Evolutionary conservation across 2,329 filamentous ascomycete species (phyloP), one percentile per base, ranked within the genome.

Genomic region (Leptoxyphium fumago): DNA sequence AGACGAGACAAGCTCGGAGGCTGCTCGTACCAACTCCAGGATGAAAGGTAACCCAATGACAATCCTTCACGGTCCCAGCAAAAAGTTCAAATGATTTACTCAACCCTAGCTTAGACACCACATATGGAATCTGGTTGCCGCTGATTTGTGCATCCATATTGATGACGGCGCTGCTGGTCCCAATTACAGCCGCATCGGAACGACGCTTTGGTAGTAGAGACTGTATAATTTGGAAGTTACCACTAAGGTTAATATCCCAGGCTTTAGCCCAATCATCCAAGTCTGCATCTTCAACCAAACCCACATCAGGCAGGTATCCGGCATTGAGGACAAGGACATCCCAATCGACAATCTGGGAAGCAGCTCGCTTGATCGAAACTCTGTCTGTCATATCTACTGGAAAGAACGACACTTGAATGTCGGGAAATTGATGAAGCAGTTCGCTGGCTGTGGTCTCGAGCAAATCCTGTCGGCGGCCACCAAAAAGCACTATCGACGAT

Each of bases 401-500:
- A 29, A 52, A 52, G 2, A 53, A 49, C 36, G 56, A 53, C 10
- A 68, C 55, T 18, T 61, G 54, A 26, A 62, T 52, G 30, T 52
- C 53, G 10, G 61, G 50, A 46, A 58, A 62, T 14, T 62, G 54
- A 2, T 60, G 48, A 30, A 63, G 48, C 46, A 64, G 60, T 6
- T n/a, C n/a, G n/a, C 45, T 52, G 21, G 58, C 52, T 48, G 63
- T 60, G 42, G 60, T 64, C 13, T 61, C 57, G 29, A 61, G 51
- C 26, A 67, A 56, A 5, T 58, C 55, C 36, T 62, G 43, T 50
- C 56, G 56, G 32, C 57, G 55, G 15, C 70, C 65, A 18, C 68
- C 69, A 1, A 71, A 51, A 6, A 74, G 58, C 8, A 60, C 61
- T 40, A 74, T 67, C 0, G 56, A 55, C 38, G 61, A 54, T 1